Percentiles rank a stretch among this genome's conserved stretches.
These are phyloP conservation scores for Trichothecium roseum DNA, from an alignment of 2,329 filamentous ascomycete genomes.

Conservation along the genomic window DNA sequence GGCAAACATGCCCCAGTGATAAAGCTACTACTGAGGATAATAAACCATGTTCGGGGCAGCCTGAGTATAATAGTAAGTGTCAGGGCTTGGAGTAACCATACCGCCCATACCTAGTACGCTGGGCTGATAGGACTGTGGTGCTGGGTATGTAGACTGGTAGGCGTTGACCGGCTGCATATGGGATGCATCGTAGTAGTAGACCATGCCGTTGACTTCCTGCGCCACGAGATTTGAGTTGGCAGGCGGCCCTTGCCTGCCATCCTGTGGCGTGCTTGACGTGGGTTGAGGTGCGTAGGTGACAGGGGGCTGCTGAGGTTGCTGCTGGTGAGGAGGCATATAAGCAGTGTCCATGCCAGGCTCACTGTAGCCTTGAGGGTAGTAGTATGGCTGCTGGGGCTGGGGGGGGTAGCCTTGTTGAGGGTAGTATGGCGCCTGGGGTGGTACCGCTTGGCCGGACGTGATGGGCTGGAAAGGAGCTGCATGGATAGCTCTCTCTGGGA, in stretches of 20 bases:
- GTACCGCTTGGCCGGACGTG: constrained; percentile 44
- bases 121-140: constrained; percentile 42
- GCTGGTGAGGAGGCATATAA: constrained; percentile 32
- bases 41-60: constrained; percentile 46
- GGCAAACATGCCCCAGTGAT: no score
- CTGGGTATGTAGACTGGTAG: constrained; percentile 34
- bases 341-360: constrained; percentile 40
- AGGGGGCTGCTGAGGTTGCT: not conserved
- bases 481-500: constrained; percentile 85
- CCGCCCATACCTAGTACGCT: constrained; percentile 62
- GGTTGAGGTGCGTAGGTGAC: no score
- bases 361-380: constrained; percentile 49
- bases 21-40: constrained; percentile 28
- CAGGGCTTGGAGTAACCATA: constrained; percentile 63
- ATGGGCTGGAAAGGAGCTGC: constrained; percentile 82
- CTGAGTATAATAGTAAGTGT: constrained; percentile 62
- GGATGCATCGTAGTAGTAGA: constrained; percentile 85
- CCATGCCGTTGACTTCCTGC: constrained; percentile 90
- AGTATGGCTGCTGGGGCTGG: constrained; percentile 45
- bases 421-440: constrained; percentile 34
- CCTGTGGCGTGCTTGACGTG: constrained; percentile 9
- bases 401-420: constrained; percentile 33
- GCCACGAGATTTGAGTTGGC: constrained; percentile 45
- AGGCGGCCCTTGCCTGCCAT: constrained; percentile 13
- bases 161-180: constrained; percentile 48